Base-by-base conservation (phyloP, 176 grass and related monocot genomes). In the Oryza brachyantha region DNA sequence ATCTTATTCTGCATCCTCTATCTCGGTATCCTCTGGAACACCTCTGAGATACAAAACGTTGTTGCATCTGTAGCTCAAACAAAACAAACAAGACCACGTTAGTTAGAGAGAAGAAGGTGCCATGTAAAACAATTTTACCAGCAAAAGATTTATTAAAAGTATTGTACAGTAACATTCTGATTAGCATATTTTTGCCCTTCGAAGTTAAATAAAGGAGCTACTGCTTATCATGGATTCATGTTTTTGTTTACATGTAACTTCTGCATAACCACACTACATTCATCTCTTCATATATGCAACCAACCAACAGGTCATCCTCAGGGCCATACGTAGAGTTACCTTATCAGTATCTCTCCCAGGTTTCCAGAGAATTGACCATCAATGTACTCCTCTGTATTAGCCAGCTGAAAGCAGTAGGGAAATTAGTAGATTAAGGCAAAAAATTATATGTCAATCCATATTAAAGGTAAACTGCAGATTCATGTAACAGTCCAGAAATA, bases 401-500 rank as follows among this genome's bases (percentile, higher is more conserved):
- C 96, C 84, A 95, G 88, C 88, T 98, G 60, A 73, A 84, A 3
- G 11, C 4, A 27, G 62, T 57, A 61, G 67, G 52, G n/a, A 9
- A 57, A 57, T 57, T 2, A 10, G n/a, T 3, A 71, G 37, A 46
- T 26, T 29, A 0, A 13, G 62, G n/a, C 14, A 25, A 66, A 5
- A 45, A 29, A 45, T 22, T 19, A 22, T n/a, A 59, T 58, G 8
- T 59, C 35, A 1, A 36, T 25, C 28, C 24, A 81, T 63, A 65
- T 17, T 5, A 14, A 2, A 45, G 29, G 25, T 39, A 60, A 41
- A 26, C 65, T 11, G 92, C 63, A 98, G 78, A 74, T 94, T 98
- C 90, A 98, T 94, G 21, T 98, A 98, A 31, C 85, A 93, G 85
- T 94, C 96, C 87, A 13, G 92, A 98, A 68, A 94, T 90, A 75